Base-by-base conservation (phyloP, 129 eudicot genomes). In the Chrysanthemum lavandulifolium region DNA sequence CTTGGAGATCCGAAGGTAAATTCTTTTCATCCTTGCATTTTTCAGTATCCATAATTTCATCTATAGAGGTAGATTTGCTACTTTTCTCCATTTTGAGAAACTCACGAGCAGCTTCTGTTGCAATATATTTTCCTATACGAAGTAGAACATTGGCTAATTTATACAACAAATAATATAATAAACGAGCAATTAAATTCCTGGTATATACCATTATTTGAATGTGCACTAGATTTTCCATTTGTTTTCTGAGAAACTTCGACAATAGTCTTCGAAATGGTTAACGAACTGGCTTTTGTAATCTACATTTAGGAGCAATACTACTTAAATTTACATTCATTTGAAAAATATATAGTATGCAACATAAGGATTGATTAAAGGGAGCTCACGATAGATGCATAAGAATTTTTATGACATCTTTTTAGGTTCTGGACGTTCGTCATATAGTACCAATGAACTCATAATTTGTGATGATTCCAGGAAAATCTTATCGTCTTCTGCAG, bases 301-400 rank as follows among this genome's bases (percentile, higher is more conserved):
- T 77, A 63, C 54, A 58, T 16, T 13, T 12, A 21, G 56, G 67
- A 72, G 76, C 31, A 70, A 70, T 70, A 15, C 13, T 36, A 6
- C 19, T 15, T 55, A 3, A 55, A 6, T 58, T 3, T 56, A 33
- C 4, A 12, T 14, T n/a, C 27, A 4, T 10, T 31, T 55, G 48
- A 15, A 69, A 50, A 27, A 3, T 16, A 56, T 40, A 57, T 18
- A 72, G 23, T 12, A 23, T 40, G 10, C 54, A 52, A 23, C 45
- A 76, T 15, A 55, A 27, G n/a, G 64, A 76, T 61, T 40, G 47
- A 15, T 13, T 2, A 2, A 57, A 77, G 53, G 12, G 9, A 29
- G 33, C 75, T 70, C 66, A 78, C 82, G n/a, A 63, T 54, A 3
- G 82, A 78, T 54, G 82, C 76, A 78, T 71, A 70, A 19, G 82